Base-by-base conservation (phyloP, 768 basidiomycete genomes). In the Porpolomopsis calyptriformis region DNA sequence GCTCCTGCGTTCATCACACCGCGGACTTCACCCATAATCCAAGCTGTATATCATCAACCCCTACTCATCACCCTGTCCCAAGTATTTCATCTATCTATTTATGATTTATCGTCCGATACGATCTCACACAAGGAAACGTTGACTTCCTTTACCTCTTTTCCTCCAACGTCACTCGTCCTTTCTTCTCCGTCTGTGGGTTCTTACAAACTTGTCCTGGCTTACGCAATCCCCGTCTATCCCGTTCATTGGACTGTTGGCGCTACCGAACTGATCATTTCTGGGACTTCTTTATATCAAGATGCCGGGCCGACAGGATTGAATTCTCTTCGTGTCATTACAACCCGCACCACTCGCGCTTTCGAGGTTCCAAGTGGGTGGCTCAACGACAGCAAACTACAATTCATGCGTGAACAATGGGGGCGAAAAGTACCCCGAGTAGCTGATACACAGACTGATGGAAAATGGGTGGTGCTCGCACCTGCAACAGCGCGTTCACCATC, bases 371-470 rank as follows among this genome's bases (percentile, higher is more conserved):
- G 67, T 24, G 82, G 80, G 3, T 87, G 80, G 78, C 69, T 87
- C 43, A 80, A 87, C 58, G 76, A 77, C 43, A 57, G 68, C 41
- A 79, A 80, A 58, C 63, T 88, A 33, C 69, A 68, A 22, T 52
- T 60, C 19, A 76, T 86, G 68, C 77, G 76, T 27, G 80, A 83
- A 52, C 87, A 89, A 51, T 87, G 85, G 82, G 71, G 73, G 23
- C 82, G 85, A 47, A 88, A 85, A 60, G 73, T 89, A 16, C 64
- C 66, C 36, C 66, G 69, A 10, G 79, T 90, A 24, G 75, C 80
- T n/a, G 82, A 78, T 53, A 80, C 74, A 12, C 80, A 85, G 55
- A 85, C 87, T 4, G 87, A 89, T 56, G 87, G 87, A 7, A 88
- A 85, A 69, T 90, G 85, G 83, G 78, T 77, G 14, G 80, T 89